phyloP scores from a whole-genome alignment of 163 green algal genomes.

The Chlorella variabilis region DNA sequence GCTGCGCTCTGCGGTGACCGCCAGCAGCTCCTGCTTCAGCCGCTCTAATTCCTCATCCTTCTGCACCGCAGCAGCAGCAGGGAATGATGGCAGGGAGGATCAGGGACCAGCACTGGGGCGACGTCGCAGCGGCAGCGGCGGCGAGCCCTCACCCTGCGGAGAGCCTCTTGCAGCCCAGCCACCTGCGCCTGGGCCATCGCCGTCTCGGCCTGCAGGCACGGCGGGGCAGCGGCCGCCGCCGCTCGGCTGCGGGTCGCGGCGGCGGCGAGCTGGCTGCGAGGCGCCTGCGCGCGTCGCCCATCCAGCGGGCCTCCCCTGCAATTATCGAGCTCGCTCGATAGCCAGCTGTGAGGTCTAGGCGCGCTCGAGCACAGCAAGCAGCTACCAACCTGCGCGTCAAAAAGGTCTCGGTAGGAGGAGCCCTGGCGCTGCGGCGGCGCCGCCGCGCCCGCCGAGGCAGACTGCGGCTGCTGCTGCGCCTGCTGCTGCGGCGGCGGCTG shows the following conservation, averaged over 20 bases:
- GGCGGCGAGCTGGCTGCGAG: too few species aligned
- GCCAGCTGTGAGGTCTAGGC: too few species aligned
- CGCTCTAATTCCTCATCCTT: conserved; percentile 14
- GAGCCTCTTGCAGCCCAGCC: conserved; percentile 23
- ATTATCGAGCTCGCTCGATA: too few species aligned
- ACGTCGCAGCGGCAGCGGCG: too few species aligned
- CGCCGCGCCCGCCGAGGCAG: too few species aligned
- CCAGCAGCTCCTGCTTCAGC: conserved; percentile 9
- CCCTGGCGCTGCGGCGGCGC: not conserved
- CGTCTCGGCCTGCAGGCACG: not conserved
- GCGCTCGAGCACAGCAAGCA: too few species aligned
- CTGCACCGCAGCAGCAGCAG: conserved; percentile 15
- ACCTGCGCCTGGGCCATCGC: conserved; percentile 20
- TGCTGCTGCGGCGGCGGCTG: conserved; percentile 5
- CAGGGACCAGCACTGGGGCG: not conserved
- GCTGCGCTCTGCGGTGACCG: conserved; percentile 3
- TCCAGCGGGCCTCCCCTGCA: too few species aligned
- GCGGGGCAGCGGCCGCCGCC: too few species aligned
- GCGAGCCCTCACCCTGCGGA: conserved; percentile 37
- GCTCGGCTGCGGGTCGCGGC: too few species aligned
- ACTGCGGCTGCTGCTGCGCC: too few species aligned
- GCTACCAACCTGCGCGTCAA: conserved; percentile 14
- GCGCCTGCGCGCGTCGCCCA: too few species aligned
- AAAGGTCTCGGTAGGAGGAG: conserved; percentile 11
- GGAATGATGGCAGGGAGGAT: not conserved